Percentiles rank a stretch among this genome's conserved stretches.
Conservation (phyloP, 495 filamentous ascomycete species). For the Aspergillus egyptiacus region DNA sequence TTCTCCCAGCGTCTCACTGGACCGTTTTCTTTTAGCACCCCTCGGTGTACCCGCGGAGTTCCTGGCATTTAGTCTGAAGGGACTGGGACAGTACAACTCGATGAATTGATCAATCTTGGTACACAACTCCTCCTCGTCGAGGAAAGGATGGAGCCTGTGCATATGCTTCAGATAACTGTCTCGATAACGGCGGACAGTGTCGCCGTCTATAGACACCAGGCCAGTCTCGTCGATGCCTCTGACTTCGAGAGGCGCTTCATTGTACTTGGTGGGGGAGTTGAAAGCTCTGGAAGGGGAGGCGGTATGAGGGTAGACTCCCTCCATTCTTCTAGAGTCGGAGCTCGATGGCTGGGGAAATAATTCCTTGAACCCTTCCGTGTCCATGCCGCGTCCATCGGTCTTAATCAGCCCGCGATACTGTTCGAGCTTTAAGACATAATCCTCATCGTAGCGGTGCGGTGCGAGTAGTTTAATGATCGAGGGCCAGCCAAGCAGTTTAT, state of each 20-base stretch:
- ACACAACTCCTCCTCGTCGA: constrained; percentile 49
- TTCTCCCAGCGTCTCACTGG: constrained; percentile 28
- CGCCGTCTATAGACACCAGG: constrained; percentile 56
- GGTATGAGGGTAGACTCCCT: constrained; percentile 26
- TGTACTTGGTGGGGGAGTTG: constrained; percentile 21
- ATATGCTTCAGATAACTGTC: constrained; percentile 72
- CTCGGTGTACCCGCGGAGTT: constrained; percentile 21
- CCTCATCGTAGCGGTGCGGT: constrained; percentile 42
- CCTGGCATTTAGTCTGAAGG: constrained; percentile 15
- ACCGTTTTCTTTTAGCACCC: constrained; percentile 42
- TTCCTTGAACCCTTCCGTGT: constrained; percentile 45
- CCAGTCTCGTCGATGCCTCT: constrained; percentile 56
- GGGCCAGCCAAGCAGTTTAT: constrained; percentile 66
- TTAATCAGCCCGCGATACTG: constrained; percentile 68
- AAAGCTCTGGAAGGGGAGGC: constrained; percentile 28
- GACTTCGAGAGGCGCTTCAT: constrained; percentile 6
- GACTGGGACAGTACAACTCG: constrained; percentile 30
- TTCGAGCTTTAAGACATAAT: constrained; percentile 71
- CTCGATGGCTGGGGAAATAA: constrained; percentile 16
- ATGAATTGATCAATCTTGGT: constrained; percentile 51
- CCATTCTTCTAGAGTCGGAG: constrained; percentile 15
- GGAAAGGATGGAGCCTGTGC: constrained; percentile 84
- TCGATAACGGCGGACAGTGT: constrained; percentile 57
- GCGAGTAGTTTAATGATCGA: constrained; percentile 54
- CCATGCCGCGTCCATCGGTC: constrained; percentile 75